Evolutionary conservation across 345 rosid species (phyloP), one percentile per base, ranked within the genome.

Genomic region (Limnanthes douglasii): DNA sequence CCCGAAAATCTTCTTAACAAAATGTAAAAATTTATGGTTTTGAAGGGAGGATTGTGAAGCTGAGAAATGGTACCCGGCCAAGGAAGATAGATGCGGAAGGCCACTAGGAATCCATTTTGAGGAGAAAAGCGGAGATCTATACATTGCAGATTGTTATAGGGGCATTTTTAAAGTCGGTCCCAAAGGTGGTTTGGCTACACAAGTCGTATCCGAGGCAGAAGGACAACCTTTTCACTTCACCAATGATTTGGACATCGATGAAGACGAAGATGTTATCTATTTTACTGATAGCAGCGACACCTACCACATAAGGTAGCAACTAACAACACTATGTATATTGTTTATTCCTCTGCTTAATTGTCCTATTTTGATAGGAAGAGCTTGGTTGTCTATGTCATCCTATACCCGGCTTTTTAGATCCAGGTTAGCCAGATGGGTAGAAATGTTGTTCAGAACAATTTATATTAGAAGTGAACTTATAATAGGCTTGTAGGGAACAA

Each of bases 11-110:
- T n/a, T n/a, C n/a, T n/a, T n/a, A n/a, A n/a, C n/a, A n/a, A n/a
- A n/a, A n/a, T n/a, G n/a, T n/a, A n/a, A n/a, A n/a, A n/a, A n/a
- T n/a, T n/a, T n/a, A n/a, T n/a, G n/a, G n/a, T n/a, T n/a, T n/a
- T n/a, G 37, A 21, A 77, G 94, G 46, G 68, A 40, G 45, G 71
- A 56, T 13, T 65, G 85, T 40, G 32, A 14, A 43, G 1, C 62
- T 64, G 16, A 57, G 46, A 27, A 60, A 73, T 18, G 55, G 41
- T 14, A 50, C 76, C 8, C 35, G 62, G 83, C 72, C 55, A n/a
- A n/a, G n/a, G n/a, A n/a, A n/a, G 71, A 68, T 41, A 15, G 63
- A 1, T 83, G 92, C 60, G 95, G 90, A 23, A 78, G 95, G 46
- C 86, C 90, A 2, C 46, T 78, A 20, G 90, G 95, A 34, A 38